Evolutionary conservation across 345 rosid species (phyloP), one percentile per base, ranked within the genome.

Genomic region (Cardiospermum halicacabum): DNA sequence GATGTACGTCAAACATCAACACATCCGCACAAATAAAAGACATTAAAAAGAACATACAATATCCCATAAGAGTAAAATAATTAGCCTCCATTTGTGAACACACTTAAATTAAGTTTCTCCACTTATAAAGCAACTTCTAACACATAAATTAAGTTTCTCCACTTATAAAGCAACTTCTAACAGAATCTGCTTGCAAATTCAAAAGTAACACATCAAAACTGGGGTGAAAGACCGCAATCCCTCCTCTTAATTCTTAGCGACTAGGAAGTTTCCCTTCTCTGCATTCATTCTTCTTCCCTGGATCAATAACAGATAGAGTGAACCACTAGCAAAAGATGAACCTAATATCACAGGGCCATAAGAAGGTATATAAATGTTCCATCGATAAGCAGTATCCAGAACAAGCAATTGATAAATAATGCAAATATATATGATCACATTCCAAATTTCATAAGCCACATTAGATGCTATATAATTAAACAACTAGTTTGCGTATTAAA

Each of bases 291-390:
- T 21, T 37, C 58, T 53, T 30, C 18, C 51, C 53, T 60, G 53
- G 58, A 10, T 26, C 25, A 63, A 62, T 73, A 58, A 16, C 24
- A 6, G 1, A 32, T 19, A 18, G 59, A 16, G 51, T 25, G 58
- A 57, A 51, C 43, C 32, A 50, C 11, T 31, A 61, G 1, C 7
- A 9, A 13, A 68, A 51, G 26, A 16, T 6, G 19, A 18, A 6
- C 22, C 1, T 1, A 9, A 8, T 45, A 45, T n/a, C n/a, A 19
- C n/a, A 43, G 6, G 18, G 50, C 9, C 50, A 45, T 16, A 5
- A 16, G 21, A n/a, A n/a, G 21, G 18, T 12, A n/a, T n/a, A n/a
- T n/a, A n/a, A n/a, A n/a, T n/a, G n/a, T n/a, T n/a, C n/a, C n/a
- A n/a, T n/a, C n/a, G n/a, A n/a, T n/a, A n/a, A n/a, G n/a, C n/a